Percentiles rank a stretch among this genome's conserved stretches.
phyloP scores from a whole-genome alignment of 1,284 basidiomycete genomes.

The Blastosporella zonata region DNA sequence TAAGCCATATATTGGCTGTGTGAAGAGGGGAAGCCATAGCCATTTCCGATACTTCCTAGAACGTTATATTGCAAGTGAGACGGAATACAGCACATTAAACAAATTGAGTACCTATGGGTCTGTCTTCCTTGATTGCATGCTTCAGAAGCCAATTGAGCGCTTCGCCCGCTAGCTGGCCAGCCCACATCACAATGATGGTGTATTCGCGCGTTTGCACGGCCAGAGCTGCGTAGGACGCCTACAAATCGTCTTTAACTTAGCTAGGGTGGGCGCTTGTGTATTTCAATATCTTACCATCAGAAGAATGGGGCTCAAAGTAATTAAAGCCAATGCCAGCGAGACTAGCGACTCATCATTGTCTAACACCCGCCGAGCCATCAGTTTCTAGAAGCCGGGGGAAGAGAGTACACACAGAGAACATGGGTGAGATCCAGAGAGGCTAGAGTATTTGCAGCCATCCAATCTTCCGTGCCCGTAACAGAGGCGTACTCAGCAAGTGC shows the following conservation, averaged over 20 bases:
- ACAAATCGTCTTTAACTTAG: constrained; percentile 2
- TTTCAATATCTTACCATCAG: constrained; percentile 54
- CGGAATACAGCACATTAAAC: neutral
- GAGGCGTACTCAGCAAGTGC: too few species aligned
- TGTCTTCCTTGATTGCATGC: constrained; percentile 61
- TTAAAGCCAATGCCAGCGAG: constrained; percentile 62
- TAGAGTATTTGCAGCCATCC: constrained; percentile 9
- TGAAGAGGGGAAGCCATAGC: constrained; percentile 86
- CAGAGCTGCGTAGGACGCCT: constrained; percentile 79
- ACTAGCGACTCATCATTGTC: constrained; percentile 65
- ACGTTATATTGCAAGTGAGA: neutral
- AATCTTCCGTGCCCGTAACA: too few species aligned
- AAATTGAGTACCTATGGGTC: constrained; percentile 67
- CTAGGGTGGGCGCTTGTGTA: neutral
- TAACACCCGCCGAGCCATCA: constrained; percentile 27
- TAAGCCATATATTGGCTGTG: constrained; percentile 90
- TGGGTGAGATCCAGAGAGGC: constrained; percentile 61
- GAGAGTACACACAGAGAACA: constrained; percentile 52
- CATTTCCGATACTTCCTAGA: constrained; percentile 59
- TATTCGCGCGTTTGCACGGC: constrained; percentile 77
- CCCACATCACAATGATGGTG: constrained; percentile 78
- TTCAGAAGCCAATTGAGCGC: constrained; percentile 72
- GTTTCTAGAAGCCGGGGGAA: constrained; percentile 6
- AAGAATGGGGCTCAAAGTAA: constrained; percentile 74
- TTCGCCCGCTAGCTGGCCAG: constrained; percentile 76